Conservation (phyloP, 2,329 filamentous ascomycete genomes). For the Scedosporium minutisporum region DNA sequence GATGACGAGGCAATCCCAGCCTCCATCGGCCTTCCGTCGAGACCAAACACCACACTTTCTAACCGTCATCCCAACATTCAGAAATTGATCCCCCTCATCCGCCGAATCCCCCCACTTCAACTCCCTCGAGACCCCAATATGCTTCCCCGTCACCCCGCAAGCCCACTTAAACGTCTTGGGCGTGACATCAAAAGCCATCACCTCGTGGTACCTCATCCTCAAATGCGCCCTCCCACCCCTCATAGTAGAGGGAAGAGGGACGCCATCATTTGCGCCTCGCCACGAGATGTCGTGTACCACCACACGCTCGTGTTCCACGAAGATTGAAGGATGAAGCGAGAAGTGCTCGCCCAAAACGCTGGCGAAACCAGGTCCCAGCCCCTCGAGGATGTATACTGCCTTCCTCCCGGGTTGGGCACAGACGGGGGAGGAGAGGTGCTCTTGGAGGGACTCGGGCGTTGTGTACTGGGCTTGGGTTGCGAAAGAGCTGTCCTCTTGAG, state of each 20-base stretch:
- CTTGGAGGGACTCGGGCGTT: background rate
- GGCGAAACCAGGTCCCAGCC: slow-evolving; percentile 13
- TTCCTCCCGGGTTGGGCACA: background rate
- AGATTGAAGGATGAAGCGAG: slow-evolving; percentile 14
- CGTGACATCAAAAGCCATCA: slow-evolving; percentile 11
- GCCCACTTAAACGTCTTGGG: slow-evolving; percentile 14
- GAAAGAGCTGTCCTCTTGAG: slow-evolving; percentile 5
- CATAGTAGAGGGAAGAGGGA: slow-evolving; percentile 13
- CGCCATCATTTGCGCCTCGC: slow-evolving; percentile 14
- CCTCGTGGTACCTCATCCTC: slow-evolving; percentile 15
- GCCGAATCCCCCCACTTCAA: slow-evolving; percentile 8
- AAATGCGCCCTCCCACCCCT: slow-evolving; percentile 9
- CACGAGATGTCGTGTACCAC: slow-evolving; percentile 14
- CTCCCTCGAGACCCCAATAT: slow-evolving; percentile 14
- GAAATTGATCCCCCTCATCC: slow-evolving; percentile 10
- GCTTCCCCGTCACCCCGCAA: slow-evolving; percentile 15
- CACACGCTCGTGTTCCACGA: slow-evolving; percentile 17
- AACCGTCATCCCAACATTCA: slow-evolving; percentile 13
- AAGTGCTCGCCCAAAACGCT: slow-evolving; percentile 13
- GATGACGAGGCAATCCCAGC: slow-evolving; percentile 16
- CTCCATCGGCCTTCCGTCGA: slow-evolving; percentile 8
- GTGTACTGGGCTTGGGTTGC: slow-evolving; percentile 5
- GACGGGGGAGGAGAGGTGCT: background rate
- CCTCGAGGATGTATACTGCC: slow-evolving; percentile 15
- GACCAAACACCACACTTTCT: slow-evolving; percentile 16